A percentile compares a stretch with the other conserved stretches of the same genome.
Evolutionary conservation across 768 basidiomycete species (phyloP).

Genomic region (Terana coerulea): DNA sequence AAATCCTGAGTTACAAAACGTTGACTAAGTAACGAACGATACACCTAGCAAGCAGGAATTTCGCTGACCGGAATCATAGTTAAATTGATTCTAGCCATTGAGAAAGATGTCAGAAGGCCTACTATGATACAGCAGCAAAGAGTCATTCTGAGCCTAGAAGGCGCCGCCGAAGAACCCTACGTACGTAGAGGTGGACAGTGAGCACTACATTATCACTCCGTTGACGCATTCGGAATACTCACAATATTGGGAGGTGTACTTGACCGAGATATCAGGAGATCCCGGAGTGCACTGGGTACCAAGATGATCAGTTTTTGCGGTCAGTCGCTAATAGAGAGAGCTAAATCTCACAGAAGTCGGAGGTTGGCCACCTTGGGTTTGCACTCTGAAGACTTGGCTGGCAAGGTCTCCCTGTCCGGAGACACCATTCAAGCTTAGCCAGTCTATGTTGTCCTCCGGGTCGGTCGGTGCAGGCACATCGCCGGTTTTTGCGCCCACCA

Average conservation of each 20-base stretch:
- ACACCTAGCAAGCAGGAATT: too few species aligned
- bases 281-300: slow-evolving; percentile 30
- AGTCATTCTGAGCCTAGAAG: too few species aligned
- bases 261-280: slow-evolving; percentile 39
- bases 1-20: too few species aligned
- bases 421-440: slow-evolving; percentile 46
- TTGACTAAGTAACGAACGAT: too few species aligned
- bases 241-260: slow-evolving; percentile 54
- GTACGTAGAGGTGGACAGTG: too few species aligned
- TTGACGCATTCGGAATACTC: slow-evolving; percentile 20
- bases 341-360: slow-evolving; percentile 41
- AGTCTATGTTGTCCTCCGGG: slow-evolving; percentile 43
- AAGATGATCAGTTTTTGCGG: background rate
- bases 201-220: background rate
- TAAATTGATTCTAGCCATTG: too few species aligned
- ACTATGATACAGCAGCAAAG: too few species aligned
- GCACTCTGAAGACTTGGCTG: slow-evolving; percentile 44
- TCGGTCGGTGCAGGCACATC: slow-evolving; percentile 40
- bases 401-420: slow-evolving; percentile 51
- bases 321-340: background rate
- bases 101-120: too few species aligned
- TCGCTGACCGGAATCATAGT: too few species aligned
- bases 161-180: slow-evolving; percentile 15
- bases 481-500: slow-evolving; percentile 40
- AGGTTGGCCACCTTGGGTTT: slow-evolving; percentile 52